phyloP scores from a whole-genome alignment of 306 rosid genomes.

The Begonia loranthoides region DNA sequence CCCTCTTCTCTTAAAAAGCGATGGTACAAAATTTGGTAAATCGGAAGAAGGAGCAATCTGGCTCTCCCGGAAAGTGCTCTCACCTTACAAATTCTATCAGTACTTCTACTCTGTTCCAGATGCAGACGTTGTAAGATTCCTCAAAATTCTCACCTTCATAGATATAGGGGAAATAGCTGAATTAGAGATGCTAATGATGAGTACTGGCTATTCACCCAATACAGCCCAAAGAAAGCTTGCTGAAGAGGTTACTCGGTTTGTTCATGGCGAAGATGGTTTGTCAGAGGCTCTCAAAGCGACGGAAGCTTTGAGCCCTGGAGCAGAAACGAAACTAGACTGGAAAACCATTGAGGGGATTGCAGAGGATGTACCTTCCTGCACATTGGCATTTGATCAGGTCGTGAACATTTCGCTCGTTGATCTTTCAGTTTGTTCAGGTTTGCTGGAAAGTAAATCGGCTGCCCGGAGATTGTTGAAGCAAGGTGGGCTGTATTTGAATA shows the following conservation, averaged over 20 bases:
- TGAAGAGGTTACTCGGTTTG: conserved; percentile 76
- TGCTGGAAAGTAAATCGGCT: conserved; percentile 78
- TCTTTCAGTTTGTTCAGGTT: conserved; percentile 77
- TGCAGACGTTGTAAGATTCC: conserved; percentile 65
- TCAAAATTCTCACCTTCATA: conserved; percentile 64
- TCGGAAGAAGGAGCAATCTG: conserved; percentile 93
- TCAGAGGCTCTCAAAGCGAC: conserved; percentile 78
- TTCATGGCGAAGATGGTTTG: conserved; percentile 79
- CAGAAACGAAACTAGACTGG: conserved; percentile 85
- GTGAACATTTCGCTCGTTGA: conserved; percentile 52
- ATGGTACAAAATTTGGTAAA: conserved; percentile 88
- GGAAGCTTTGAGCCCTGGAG: conserved; percentile 78
- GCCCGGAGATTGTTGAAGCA: conserved; percentile 82
- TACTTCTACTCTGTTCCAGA: conserved; percentile 77
- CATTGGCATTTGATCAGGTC: conserved; percentile 54
- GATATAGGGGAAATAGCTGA: conserved; percentile 49
- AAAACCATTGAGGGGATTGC: conserved; percentile 71
- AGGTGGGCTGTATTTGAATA: conserved; percentile 91
- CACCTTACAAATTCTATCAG: conserved; percentile 88
- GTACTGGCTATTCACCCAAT: conserved; percentile 55
- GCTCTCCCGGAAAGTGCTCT: conserved; percentile 47
- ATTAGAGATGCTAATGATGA: conserved; percentile 50
- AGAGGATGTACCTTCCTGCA: conserved; percentile 75
- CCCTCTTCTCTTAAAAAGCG: conserved; percentile 78
- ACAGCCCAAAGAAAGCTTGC: conserved; percentile 70